Base-by-base conservation (phyloP, 169 alveolate species). In the Plasmodium vinckei region DNA sequence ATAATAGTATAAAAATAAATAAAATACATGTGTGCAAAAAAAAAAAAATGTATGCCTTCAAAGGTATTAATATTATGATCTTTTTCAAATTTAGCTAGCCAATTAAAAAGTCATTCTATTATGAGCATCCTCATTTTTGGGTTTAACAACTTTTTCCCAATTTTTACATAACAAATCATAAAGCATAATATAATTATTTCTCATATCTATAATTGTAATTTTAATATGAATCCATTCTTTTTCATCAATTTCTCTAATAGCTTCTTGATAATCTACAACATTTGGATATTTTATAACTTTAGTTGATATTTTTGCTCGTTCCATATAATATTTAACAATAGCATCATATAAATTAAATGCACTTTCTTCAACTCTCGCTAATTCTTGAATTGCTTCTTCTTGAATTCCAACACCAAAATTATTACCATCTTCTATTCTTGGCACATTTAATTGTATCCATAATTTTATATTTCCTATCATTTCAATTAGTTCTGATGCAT, bases 371-470 rank as follows among this genome's bases (percentile, higher is more conserved):
- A 96, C 98, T 47, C 98, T 89, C 13, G 97, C 94, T 7, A 96
- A 93, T 91, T 96, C 98, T 65, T 95, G 97, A n/a, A 96, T 96
- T 7, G 96, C 97, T 67, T 96, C 98, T 61, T 96, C 98, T 92
- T 96, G 98, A 33, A 96, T 93, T 12, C 98, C 98, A 13, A 96
- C 98, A 3, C 98, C 98, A 77, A 96, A 96, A 92, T 96, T 96
- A 92, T 96, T 96, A 25, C 98, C 98, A 72, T 96, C 98, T 91
- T 96, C 98, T 42, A 96, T 96, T 65, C 97, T 93, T 3, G 98
- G 98, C 17, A 96, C 96, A 79, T 96, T 96, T 61, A 96, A 86
- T 70, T 96, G 98, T 42, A 96, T 96, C 98, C 98, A 96, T 68
- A 96, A 88, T 84, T 94, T 95, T 5, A 96, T 95, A 64, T 94